Percentiles rank a stretch among this genome's conserved stretches.
Evolutionary conservation across 345 rosid genomes (phyloP).

Genomic region (Dimocarpus longan): DNA sequence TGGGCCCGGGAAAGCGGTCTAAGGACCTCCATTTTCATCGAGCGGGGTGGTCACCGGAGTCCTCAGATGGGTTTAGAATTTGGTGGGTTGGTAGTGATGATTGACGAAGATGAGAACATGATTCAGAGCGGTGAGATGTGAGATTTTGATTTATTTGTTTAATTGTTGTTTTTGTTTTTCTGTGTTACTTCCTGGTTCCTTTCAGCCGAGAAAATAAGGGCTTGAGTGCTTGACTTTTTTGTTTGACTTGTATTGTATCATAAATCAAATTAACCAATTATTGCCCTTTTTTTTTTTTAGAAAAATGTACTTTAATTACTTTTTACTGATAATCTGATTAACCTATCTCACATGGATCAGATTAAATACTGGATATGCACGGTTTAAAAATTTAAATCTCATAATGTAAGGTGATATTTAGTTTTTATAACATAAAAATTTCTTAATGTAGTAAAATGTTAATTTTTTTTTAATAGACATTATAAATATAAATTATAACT

Average conservation of each 20-base stretch:
- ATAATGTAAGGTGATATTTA: too few relatives aligned
- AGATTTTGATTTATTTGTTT: not conserved
- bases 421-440: too few relatives aligned
- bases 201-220: conserved; percentile 4
- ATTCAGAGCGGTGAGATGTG: not conserved
- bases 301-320: too few relatives aligned
- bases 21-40: conserved; percentile 39
- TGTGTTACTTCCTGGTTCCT: not conserved
- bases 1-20: conserved; percentile 31
- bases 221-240: conserved; percentile 27
- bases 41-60: not conserved
- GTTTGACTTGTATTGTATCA: conserved; percentile 2
- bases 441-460: too few relatives aligned
- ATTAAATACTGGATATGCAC: too few relatives aligned
- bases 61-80: not conserved
- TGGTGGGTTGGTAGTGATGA: not conserved
- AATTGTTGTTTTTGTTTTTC: not conserved
- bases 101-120: not conserved
- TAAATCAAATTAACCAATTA: not conserved
- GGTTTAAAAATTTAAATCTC: too few relatives aligned
- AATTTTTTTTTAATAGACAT: too few relatives aligned
- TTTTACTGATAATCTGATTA: too few relatives aligned
- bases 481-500: too few relatives aligned
- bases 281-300: too few relatives aligned
- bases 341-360: too few relatives aligned